Conservation (phyloP, 2,329 filamentous ascomycete species). For the Sclerotinia nivalis region DNA sequence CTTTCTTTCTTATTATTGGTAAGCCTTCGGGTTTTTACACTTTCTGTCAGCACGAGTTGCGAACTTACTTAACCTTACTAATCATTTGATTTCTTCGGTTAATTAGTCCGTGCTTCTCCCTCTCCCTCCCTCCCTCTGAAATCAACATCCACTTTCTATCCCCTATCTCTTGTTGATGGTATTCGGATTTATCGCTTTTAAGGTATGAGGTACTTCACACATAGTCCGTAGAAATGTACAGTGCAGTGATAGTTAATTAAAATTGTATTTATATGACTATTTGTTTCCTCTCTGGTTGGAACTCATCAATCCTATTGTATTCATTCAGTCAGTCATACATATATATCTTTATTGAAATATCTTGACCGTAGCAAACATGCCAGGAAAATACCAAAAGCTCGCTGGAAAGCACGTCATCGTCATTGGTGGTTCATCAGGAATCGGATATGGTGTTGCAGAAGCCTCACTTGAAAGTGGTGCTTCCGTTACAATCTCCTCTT, state of each 20-base stretch:
- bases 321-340: neutral
- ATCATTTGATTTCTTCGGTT: neutral
- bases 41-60: too few relatives aligned
- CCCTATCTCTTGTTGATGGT: neutral
- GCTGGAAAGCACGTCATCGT: slow-evolving; percentile 35
- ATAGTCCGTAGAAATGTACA: too few relatives aligned
- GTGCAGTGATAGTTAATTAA: neutral
- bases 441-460: slow-evolving; percentile 37
- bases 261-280: neutral
- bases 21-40: too few relatives aligned
- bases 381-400: slow-evolving; percentile 37
- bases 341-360: neutral
- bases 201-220: neutral
- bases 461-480: slow-evolving; percentile 34
- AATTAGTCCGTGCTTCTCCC: neutral
- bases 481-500: slow-evolving; percentile 35
- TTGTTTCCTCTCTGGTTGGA: neutral
- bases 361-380: slow-evolving; percentile 10
- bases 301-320: too few relatives aligned
- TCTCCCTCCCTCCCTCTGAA: neutral
- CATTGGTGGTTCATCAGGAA: slow-evolving; percentile 37
- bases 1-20: too few relatives aligned
- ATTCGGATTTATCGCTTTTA: slow-evolving; percentile 4
- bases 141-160: neutral
- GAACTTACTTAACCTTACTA: too few relatives aligned